Evolutionary conservation across 495 filamentous ascomycete genomes (phyloP).

Genomic region (Xylaria venustula): DNA sequence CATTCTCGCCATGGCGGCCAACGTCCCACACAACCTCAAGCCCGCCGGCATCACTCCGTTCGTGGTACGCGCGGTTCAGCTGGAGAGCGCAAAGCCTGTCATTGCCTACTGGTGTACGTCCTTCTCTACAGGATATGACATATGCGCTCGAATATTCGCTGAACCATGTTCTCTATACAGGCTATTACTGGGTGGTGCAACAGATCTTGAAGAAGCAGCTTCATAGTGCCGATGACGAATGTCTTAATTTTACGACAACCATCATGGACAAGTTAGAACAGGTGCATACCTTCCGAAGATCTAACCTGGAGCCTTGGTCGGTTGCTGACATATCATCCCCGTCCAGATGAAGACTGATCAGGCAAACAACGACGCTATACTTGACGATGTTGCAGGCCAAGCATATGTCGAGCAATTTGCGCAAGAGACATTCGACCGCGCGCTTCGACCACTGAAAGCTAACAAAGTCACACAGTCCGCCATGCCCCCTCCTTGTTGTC

Average conservation of each 20-base stretch:
- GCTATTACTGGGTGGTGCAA: slow-evolving; percentile 90
- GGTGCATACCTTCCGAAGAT: slow-evolving; percentile 43
- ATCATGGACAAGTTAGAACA: slow-evolving; percentile 92
- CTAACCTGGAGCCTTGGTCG: neutral
- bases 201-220: slow-evolving; percentile 80
- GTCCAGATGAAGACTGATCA: slow-evolving; percentile 62
- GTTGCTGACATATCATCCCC: neutral
- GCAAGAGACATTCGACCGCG: slow-evolving; percentile 79
- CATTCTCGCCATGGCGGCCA: slow-evolving; percentile 59
- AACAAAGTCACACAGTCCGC: slow-evolving; percentile 74
- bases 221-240: slow-evolving; percentile 72
- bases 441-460: slow-evolving; percentile 74
- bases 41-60: slow-evolving; percentile 73
- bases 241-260: slow-evolving; percentile 70
- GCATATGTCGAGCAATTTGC: slow-evolving; percentile 95
- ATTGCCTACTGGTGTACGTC: slow-evolving; percentile 91
- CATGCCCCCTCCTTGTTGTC: neutral
- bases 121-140: neutral
- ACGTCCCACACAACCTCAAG: slow-evolving; percentile 72
- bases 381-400: slow-evolving; percentile 78
- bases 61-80: slow-evolving; percentile 75
- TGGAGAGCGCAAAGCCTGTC: slow-evolving; percentile 80
- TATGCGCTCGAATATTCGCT: neutral
- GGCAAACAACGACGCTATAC: slow-evolving; percentile 60
- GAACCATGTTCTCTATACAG: slow-evolving; percentile 41